Conservation (phyloP, 768 basidiomycete species). For the Auriculariales sp. region DNA sequence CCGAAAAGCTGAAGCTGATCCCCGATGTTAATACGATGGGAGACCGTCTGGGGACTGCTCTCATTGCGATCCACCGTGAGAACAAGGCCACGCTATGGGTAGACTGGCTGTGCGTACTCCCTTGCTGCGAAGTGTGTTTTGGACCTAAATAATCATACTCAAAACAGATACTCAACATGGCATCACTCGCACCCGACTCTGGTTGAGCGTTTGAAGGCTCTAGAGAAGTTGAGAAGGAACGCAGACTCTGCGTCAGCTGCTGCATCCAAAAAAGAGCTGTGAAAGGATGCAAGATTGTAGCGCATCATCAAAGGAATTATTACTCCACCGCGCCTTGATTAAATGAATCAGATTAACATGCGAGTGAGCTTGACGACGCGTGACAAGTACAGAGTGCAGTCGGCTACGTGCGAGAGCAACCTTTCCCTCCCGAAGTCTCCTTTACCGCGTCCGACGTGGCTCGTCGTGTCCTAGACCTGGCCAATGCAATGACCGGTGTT, state of each 20-base stretch:
- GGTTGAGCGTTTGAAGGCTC: conserved; percentile 71
- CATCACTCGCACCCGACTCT: conserved; percentile 94
- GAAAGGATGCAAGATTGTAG: too few relatives aligned
- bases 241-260: neutral
- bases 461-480: too few relatives aligned
- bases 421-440: too few relatives aligned
- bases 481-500: too few relatives aligned
- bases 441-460: too few relatives aligned
- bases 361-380: too few relatives aligned
- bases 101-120: conserved; percentile 62
- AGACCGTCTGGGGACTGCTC: conserved; percentile 64
- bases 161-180: conserved; percentile 75
- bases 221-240: conserved; percentile 46
- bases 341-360: too few relatives aligned
- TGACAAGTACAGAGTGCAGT: too few relatives aligned
- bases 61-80: conserved; percentile 79
- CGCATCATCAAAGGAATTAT: too few relatives aligned
- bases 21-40: conserved; percentile 73
- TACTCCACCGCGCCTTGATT: too few relatives aligned
- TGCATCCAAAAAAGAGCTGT: conserved; percentile 21
- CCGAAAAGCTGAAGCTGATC: conserved; percentile 20
- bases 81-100: conserved; percentile 91
- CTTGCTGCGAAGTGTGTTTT: conserved; percentile 4
- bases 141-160: neutral
- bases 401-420: too few relatives aligned